phyloP scores from a whole-genome alignment of 2,329 filamentous ascomycete species.

The Aspergillus brunneoviolaceus region DNA sequence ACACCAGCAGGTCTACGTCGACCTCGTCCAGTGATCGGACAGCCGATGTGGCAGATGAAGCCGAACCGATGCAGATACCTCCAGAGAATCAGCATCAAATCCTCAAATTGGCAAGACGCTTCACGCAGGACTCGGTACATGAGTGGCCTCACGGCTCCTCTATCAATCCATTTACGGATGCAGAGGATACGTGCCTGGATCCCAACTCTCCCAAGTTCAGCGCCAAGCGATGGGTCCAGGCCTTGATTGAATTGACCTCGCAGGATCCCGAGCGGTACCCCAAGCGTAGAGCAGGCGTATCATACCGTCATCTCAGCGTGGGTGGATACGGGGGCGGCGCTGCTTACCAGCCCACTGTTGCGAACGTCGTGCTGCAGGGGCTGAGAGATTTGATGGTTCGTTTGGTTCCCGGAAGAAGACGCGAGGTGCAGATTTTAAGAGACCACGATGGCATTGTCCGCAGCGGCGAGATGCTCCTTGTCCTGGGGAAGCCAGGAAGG shows the following conservation, averaged over 20 bases:
- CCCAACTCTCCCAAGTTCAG: conserved; percentile 7
- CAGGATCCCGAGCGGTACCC: conserved; percentile 1
- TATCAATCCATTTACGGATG: conserved; percentile 4
- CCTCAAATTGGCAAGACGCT: neutral
- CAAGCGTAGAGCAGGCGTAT: conserved; percentile 29
- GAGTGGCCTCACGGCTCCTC: neutral
- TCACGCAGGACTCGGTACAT: neutral
- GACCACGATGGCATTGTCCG: conserved; percentile 58
- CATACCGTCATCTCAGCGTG: conserved; percentile 42
- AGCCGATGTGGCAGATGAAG: neutral
- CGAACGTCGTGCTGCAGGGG: neutral
- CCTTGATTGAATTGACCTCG: conserved; percentile 1
- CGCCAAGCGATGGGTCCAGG: conserved; percentile 3
- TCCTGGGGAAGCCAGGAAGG: conserved; percentile 44
- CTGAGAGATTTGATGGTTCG: neutral
- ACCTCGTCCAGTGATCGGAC: neutral
- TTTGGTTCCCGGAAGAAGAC: neutral
- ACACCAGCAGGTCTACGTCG: neutral
- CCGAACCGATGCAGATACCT: neutral
- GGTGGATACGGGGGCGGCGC: conserved; percentile 39
- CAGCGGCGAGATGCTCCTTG: conserved; percentile 50
- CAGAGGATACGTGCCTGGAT: conserved; percentile 1
- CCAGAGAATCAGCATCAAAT: neutral
- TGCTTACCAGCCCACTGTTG: conserved; percentile 31
- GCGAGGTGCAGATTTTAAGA: conserved; percentile 54